Percentiles rank a stretch among this genome's conserved stretches.
phyloP scores from a whole-genome alignment of 2,329 filamentous ascomycete species.

The Paecilomyces niveus region DNA sequence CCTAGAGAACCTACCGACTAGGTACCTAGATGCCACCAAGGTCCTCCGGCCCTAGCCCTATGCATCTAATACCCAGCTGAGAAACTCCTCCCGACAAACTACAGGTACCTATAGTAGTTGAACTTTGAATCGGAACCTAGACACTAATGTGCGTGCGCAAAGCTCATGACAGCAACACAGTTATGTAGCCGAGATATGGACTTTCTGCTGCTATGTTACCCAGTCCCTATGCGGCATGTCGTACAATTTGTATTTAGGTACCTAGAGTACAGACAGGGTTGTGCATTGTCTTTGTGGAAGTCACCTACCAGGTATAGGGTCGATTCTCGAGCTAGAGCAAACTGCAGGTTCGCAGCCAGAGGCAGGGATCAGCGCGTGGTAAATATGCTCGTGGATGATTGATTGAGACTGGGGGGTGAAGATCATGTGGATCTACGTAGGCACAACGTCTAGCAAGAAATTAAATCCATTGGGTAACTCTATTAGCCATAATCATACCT shows the following conservation, averaged over 20 bases:
- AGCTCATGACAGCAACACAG: not conserved
- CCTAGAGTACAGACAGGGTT: not conserved
- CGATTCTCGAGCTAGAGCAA: too few species aligned
- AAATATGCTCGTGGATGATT: not conserved
- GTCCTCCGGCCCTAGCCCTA: too few species aligned
- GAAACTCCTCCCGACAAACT: too few species aligned
- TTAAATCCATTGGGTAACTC: not conserved
- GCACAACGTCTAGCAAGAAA: not conserved
- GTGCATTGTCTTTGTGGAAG: not conserved
- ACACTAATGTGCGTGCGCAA: not conserved
- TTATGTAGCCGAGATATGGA: too few species aligned
- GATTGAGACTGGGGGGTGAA: not conserved
- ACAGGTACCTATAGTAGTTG: too few species aligned
- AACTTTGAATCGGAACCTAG: too few species aligned
- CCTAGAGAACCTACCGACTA: too few species aligned
- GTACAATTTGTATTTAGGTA: too few species aligned
- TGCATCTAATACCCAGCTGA: too few species aligned
- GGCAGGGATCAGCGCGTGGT: not conserved
- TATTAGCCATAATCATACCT: conserved; percentile 1
- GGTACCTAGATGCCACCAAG: not conserved
- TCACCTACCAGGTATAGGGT: too few species aligned
- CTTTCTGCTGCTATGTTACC: too few species aligned
- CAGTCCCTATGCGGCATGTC: too few species aligned
- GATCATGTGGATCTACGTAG: not conserved
- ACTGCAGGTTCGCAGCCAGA: not conserved